phyloP scores from a whole-genome alignment of 192 early-diverging fungal genomes.

The Chytriomyces confervae region DNA sequence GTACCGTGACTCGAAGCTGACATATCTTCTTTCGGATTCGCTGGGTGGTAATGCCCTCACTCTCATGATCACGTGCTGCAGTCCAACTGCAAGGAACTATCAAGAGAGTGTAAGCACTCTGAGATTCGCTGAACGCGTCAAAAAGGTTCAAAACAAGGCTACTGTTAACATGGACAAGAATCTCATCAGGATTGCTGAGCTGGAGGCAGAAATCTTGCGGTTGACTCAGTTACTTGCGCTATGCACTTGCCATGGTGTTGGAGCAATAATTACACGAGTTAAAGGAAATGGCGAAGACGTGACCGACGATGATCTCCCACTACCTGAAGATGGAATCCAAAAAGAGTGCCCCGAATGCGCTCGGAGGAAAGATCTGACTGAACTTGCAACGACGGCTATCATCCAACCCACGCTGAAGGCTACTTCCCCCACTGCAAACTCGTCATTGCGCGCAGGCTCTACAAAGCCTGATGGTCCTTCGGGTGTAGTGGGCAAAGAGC shows the following conservation, averaged over 20 bases:
- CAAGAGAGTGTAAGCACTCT: constrained; percentile 33
- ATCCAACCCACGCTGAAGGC: too few species aligned
- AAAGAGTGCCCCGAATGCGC: neutral
- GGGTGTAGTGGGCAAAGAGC: too few species aligned
- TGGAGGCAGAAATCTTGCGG: constrained; percentile 43
- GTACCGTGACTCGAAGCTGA: constrained; percentile 63
- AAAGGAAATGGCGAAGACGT: too few species aligned
- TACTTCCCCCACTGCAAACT: too few species aligned
- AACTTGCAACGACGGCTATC: too few species aligned
- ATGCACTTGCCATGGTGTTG: constrained; percentile 41
- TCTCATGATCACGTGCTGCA: constrained; percentile 51
- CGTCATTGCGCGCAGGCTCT: too few species aligned
- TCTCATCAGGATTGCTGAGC: constrained; percentile 44
- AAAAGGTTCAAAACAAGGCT: constrained; percentile 48
- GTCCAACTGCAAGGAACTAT: constrained; percentile 20
- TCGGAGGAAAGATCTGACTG: neutral
- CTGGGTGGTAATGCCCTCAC: constrained; percentile 61
- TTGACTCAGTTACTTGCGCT: constrained; percentile 26
- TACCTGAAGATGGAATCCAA: neutral
- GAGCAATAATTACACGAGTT: neutral
- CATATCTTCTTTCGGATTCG: constrained; percentile 56
- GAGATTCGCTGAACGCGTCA: constrained; percentile 50
- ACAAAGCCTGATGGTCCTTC: too few species aligned
- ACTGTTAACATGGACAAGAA: constrained; percentile 50
- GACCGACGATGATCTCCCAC: too few species aligned